phyloP scores from a whole-genome alignment of 768 basidiomycete species.

The Lentinula detonsa region DNA sequence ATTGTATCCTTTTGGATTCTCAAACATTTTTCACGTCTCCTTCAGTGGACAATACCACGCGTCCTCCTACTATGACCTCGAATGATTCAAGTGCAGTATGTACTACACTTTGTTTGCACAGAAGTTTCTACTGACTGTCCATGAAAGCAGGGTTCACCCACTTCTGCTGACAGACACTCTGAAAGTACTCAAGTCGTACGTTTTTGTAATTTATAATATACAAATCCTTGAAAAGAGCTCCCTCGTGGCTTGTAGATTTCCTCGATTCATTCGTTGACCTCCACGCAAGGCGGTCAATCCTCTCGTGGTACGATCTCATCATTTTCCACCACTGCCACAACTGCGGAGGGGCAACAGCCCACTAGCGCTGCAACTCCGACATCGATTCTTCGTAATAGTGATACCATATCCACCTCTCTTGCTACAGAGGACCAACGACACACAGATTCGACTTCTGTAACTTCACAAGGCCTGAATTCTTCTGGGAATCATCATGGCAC shows the following conservation, averaged over 20 bases:
- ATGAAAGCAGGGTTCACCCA: background rate
- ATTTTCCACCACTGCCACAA: no score
- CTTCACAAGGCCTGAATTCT: background rate
- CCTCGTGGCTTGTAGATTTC: background rate
- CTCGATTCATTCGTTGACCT: no score
- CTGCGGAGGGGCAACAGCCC: no score
- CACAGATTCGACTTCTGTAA: background rate
- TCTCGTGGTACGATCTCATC: no score
- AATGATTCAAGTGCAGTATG: background rate
- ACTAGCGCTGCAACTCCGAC: no score
- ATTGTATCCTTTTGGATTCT: background rate
- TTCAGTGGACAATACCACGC: background rate
- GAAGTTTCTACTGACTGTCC: background rate
- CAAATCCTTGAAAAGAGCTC: background rate
- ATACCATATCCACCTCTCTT: no score
- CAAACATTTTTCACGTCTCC: background rate
- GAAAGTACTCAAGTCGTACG: background rate
- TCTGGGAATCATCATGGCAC: background rate
- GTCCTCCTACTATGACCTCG: background rate
- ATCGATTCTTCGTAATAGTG: no score
- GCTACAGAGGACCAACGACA: background rate
- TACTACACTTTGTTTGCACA: background rate
- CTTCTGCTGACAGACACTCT: constrained; percentile 1
- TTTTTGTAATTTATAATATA: background rate
- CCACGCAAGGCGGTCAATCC: no score